Base-by-base conservation (phyloP, 306 rosid genomes). In the Prunus mira region DNA sequence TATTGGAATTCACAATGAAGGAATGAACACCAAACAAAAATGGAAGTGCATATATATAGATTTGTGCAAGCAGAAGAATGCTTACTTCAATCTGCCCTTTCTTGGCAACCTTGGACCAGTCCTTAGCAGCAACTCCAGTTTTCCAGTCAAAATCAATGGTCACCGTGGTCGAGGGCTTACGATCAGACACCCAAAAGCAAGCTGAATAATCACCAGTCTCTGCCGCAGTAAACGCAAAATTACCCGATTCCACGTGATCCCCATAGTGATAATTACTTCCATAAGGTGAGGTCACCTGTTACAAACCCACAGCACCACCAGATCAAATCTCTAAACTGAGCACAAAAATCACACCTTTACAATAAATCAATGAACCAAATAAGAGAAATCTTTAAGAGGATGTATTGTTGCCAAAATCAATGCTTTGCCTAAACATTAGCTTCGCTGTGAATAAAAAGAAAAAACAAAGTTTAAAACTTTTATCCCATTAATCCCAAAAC, bases 71-170 rank as follows among this genome's bases (percentile, higher is more conserved):
- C 50, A 28, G 9, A 46, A 76, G 8, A 54, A 60, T 30, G 72
- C 97, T 83, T 85, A 95, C 99, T 68, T 95, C 96, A 75, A 95
- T 22, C 79, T 95, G 90, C 70, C 97, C 97, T 82, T 88, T 92
- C 91, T 89, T 92, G 78, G 97, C 99, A 87, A 95, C 93, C 62
- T 87, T 90, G 60, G 99, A 80, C 99, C 99, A 95, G 77, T 90
- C 97, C 69, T 82, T 88, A 27, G 99, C 91, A 64, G 96, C 90
- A 85, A 95, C 82, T 45, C 97, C 97, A 60, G 92, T 88, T 80
- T 81, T 90, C 97, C 97, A 95, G 8, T 95, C 99, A 63, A 95
- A 86, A 43, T 95, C 97, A 71, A 95, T 13, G 0, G 86, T 79
- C 77, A 92, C 84, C 2, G 47, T 72, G 4, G 63, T 11, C 1